A percentile compares a stretch with the other conserved stretches of the same genome.
These are phyloP conservation scores for Prunus mira DNA, from an alignment of 306 rosid genomes.

Conservation along the genomic window DNA sequence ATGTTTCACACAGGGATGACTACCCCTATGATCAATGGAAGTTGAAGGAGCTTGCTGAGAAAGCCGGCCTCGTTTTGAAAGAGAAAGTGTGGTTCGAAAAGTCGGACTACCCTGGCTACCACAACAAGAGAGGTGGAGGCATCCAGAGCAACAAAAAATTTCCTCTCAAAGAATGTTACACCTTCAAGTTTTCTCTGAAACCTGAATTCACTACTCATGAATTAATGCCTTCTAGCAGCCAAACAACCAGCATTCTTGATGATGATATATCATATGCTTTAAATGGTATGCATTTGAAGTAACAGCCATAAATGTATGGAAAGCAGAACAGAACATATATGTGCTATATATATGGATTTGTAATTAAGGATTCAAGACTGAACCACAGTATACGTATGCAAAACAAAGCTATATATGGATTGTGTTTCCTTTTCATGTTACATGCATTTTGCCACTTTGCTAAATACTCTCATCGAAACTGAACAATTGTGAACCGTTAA, in stretches of 20 bases:
- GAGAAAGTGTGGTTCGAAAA: neutral
- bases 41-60: conserved; percentile 6
- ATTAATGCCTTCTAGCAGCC: too few relatives aligned
- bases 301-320: too few relatives aligned
- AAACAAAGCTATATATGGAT: too few relatives aligned
- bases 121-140: conserved; percentile 24
- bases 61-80: conserved; percentile 9
- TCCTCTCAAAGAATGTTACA: conserved; percentile 5
- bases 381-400: too few relatives aligned
- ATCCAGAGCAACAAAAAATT: conserved; percentile 22
- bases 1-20: conserved; percentile 17
- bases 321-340: too few relatives aligned
- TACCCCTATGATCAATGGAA: conserved; percentile 23
- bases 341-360: too few relatives aligned
- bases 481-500: neutral
- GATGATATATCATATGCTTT: neutral
- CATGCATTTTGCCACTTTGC: too few relatives aligned
- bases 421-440: too few relatives aligned
- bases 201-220: neutral
- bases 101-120: conserved; percentile 23
- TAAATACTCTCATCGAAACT: neutral
- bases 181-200: conserved; percentile 17
- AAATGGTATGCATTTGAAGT: too few relatives aligned
- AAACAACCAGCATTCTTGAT: too few relatives aligned
- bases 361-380: too few relatives aligned